These are phyloP conservation scores for Candida insectorum DNA, from an alignment of 805 yeast genomes.

Conservation along the genomic window DNA sequence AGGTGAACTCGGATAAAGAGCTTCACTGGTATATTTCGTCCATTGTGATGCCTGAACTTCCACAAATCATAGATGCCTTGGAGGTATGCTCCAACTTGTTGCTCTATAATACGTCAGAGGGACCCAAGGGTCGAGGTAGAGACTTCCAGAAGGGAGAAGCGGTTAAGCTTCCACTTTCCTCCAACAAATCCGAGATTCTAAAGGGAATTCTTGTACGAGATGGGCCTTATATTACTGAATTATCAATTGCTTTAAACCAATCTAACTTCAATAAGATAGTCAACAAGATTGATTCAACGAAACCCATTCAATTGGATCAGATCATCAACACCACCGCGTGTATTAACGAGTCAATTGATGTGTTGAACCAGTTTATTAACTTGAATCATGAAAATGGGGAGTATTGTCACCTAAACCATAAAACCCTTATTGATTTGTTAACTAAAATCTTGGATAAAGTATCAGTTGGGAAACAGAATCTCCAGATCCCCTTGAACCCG, in stretches of 20 bases:
- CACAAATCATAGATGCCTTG: constrained; percentile 35
- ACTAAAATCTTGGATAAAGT: constrained; percentile 22
- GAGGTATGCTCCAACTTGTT: constrained; percentile 35
- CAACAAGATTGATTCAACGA: constrained; percentile 23
- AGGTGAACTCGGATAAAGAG: constrained; percentile 20
- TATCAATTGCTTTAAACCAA: constrained; percentile 43
- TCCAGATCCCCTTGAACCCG: constrained; percentile 45
- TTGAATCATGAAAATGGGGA: not conserved
- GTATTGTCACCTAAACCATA: constrained; percentile 8
- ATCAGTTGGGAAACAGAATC: constrained; percentile 30
- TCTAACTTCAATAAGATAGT: constrained; percentile 36
- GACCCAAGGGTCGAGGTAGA: not conserved
- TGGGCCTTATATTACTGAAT: constrained; percentile 49
- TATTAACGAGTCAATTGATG: constrained; percentile 32
- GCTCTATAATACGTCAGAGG: constrained; percentile 24
- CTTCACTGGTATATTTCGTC: constrained; percentile 28
- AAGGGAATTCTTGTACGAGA: constrained; percentile 60
- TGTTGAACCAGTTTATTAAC: constrained; percentile 15
- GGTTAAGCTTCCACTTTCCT: constrained; percentile 56
- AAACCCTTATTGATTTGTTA: constrained; percentile 21
- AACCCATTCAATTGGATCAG: constrained; percentile 40
- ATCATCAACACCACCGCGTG: constrained; percentile 44
- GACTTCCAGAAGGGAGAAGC: constrained; percentile 25
- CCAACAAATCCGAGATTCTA: constrained; percentile 50
- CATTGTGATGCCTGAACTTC: constrained; percentile 25